phyloP scores from a whole-genome alignment of 345 rosid species.

The Camelina laxa region DNA sequence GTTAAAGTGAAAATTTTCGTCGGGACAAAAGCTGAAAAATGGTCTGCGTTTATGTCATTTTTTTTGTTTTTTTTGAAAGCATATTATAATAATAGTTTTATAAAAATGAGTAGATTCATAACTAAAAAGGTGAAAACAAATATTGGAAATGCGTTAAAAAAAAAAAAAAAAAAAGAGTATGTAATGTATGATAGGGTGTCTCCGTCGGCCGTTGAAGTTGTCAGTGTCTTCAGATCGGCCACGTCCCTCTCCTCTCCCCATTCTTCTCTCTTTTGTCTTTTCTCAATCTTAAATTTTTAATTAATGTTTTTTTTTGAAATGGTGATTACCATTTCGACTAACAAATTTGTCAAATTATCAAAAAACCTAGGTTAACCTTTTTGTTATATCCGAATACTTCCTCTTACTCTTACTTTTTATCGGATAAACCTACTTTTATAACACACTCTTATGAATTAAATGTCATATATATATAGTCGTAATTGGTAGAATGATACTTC shows the following conservation, averaged over 20 bases:
- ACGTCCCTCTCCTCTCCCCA: slow-evolving; percentile 37
- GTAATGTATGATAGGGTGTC: slow-evolving; percentile 14
- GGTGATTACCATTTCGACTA: slow-evolving; percentile 3
- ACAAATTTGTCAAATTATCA: not conserved
- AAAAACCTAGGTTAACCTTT: not conserved
- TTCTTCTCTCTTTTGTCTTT: slow-evolving; percentile 30
- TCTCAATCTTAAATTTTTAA: too few relatives aligned
- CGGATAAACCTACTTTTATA: not conserved
- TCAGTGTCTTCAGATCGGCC: slow-evolving; percentile 44
- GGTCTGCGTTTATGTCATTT: slow-evolving; percentile 11
- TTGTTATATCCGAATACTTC: not conserved
- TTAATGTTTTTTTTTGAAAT: not conserved
- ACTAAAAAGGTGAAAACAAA: not conserved
- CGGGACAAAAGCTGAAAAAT: slow-evolving; percentile 31
- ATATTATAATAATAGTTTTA: not conserved
- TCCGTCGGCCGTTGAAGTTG: slow-evolving; percentile 32
- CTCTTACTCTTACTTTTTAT: not conserved
- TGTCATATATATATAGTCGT: too few relatives aligned
- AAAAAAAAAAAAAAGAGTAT: not conserved
- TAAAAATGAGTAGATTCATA: slow-evolving; percentile 9
- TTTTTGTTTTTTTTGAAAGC: not conserved
- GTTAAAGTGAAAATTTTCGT: slow-evolving; percentile 19
- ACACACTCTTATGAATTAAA: not conserved
- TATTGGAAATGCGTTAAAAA: not conserved
- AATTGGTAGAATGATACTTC: not conserved